phyloP scores from a whole-genome alignment of 1,139 yeast genomes.

The Meyerozyma smithsonii region DNA sequence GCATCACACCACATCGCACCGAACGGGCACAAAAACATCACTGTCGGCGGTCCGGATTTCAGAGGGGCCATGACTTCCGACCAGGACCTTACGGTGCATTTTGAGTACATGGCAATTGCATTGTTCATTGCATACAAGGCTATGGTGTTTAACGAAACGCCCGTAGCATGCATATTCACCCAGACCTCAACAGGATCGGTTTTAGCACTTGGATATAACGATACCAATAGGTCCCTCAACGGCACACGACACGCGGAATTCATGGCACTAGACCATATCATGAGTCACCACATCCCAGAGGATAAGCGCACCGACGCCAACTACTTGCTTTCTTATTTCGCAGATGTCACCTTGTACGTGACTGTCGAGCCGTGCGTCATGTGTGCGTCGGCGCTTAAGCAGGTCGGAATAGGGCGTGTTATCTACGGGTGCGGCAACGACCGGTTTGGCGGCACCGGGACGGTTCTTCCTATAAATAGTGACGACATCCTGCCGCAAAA shows the following conservation, averaged over 20 bases:
- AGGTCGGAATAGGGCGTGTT: constrained; percentile 66
- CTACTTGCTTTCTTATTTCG: constrained; percentile 32
- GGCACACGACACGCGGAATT: constrained; percentile 95
- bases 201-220: constrained; percentile 79
- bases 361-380: constrained; percentile 98
- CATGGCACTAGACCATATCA: constrained; percentile 62
- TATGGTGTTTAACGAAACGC: constrained; percentile 59
- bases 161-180: constrained; percentile 65
- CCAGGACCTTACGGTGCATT: constrained; percentile 24
- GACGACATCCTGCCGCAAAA: constrained; percentile 28
- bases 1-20: neutral
- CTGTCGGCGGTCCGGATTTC: no score
- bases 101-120: constrained; percentile 34
- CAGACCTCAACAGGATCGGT: constrained; percentile 41
- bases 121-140: constrained; percentile 41
- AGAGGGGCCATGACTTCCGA: neutral
- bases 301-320: constrained; percentile 11
- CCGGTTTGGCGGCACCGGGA: constrained; percentile 94
- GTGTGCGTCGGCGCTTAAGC: constrained; percentile 94
- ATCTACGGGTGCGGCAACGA: constrained; percentile 93
- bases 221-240: constrained; percentile 77
- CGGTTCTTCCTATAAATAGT: constrained; percentile 61
- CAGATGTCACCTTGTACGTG: constrained; percentile 65
- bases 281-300: constrained; percentile 16
- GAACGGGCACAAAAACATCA: no score